These are phyloP conservation scores for Trichophyton verrucosum DNA, from an alignment of 2,329 filamentous ascomycete genomes.

Conservation along the genomic window DNA sequence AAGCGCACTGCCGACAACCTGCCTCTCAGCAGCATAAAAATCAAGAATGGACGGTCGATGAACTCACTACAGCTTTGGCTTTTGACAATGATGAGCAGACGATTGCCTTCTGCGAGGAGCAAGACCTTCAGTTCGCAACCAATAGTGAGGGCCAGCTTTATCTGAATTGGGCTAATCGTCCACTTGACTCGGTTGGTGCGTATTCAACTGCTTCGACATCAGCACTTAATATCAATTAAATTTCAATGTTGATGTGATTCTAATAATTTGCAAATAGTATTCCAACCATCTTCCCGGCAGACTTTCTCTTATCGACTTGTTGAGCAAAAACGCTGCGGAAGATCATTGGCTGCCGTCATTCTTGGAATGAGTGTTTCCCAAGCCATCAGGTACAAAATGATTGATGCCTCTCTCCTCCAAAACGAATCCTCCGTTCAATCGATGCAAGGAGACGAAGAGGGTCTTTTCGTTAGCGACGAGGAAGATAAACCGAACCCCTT, in stretches of 20 bases:
- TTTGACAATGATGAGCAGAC: conserved; percentile 46
- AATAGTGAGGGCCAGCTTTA: conserved; percentile 37
- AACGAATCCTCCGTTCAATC: conserved; percentile 18
- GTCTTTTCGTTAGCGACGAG: conserved; percentile 28
- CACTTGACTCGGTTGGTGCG: conserved; percentile 38
- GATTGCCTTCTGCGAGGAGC: conserved; percentile 41
- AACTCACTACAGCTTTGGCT: conserved; percentile 40
- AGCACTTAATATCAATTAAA: no score
- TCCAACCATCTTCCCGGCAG: conserved; percentile 38
- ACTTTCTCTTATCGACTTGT: conserved; percentile 43
- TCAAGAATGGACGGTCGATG: conserved; percentile 45
- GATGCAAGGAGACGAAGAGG: conserved; percentile 22
- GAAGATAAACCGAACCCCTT: conserved; percentile 14
- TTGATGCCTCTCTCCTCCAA: conserved; percentile 32
- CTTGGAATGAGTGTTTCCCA: conserved; percentile 43
- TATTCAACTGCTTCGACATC: conserved; percentile 9
- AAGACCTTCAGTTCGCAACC: conserved; percentile 40
- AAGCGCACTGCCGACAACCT: conserved; percentile 38
- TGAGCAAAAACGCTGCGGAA: conserved; percentile 45
- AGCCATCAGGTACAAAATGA: conserved; percentile 38
- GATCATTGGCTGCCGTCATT: conserved; percentile 45
- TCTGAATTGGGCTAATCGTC: conserved; percentile 38
- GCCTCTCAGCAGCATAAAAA: conserved; percentile 38
- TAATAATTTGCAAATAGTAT: conserved; percentile 20
- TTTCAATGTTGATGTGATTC: background rate